These are phyloP conservation scores for Aleurites moluccanus DNA, from an alignment of 441 rosid species.

Conservation along the genomic window DNA sequence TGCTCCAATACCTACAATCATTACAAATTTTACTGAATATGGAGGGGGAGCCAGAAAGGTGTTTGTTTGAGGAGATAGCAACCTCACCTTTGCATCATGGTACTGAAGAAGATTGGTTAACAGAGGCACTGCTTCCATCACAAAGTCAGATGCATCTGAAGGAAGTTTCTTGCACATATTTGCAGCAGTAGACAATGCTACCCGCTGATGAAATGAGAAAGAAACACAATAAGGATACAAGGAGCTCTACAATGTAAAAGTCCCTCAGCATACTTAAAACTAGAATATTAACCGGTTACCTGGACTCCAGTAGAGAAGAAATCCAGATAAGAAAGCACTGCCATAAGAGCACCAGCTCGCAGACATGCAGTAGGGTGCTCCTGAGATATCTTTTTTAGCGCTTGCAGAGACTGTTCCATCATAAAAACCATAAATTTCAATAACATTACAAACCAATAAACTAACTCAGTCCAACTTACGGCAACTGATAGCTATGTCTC, in stretches of 20 bases:
- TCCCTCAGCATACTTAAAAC: not conserved
- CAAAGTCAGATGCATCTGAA: constrained; percentile 98
- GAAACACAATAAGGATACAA: constrained; percentile 11
- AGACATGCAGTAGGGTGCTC: constrained; percentile 99
- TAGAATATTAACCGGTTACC: constrained; percentile 41
- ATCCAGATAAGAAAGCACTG: constrained; percentile 96
- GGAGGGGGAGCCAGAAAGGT: constrained; percentile 5
- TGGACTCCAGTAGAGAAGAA: constrained; percentile 99
- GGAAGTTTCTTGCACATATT: constrained; percentile 99
- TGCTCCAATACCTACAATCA: constrained; percentile 88
- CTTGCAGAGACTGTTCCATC: constrained; percentile 82
- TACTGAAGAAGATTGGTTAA: constrained; percentile 96
- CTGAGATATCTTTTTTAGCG: constrained; percentile 98
- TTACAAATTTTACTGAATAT: constrained; percentile 9
- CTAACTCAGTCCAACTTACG: not conserved
- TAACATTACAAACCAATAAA: constrained; percentile 3
- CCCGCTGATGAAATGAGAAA: constrained; percentile 56
- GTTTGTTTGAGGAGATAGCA: not conserved
- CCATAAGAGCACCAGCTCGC: constrained; percentile 99
- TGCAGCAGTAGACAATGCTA: constrained; percentile 98
- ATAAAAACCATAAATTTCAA: constrained; percentile 23
- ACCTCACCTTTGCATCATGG: constrained; percentile 85
- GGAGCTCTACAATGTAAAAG: not conserved
- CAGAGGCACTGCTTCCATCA: constrained; percentile 99
- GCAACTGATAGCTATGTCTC: not conserved